Evolutionary conservation across 139 green algal species (phyloP).

Genomic region (Haematococcus lacustris): DNA sequence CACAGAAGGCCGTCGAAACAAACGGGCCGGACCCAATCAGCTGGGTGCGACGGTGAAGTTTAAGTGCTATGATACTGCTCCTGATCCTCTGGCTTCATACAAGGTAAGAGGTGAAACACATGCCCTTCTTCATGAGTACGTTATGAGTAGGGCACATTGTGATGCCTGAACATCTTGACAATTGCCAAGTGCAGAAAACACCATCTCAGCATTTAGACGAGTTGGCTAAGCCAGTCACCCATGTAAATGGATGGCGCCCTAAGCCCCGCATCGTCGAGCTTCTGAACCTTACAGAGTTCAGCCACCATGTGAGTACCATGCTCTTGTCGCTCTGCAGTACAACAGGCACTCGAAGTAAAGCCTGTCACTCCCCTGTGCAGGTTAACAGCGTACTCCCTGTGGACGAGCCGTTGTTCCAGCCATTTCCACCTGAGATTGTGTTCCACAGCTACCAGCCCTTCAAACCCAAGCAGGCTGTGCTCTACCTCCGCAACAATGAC

Average conservation of each 20-base stretch:
- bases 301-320: conserved; percentile 50
- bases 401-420: conserved; percentile 74
- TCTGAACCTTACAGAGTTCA: conserved; percentile 62
- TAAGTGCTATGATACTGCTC: no score
- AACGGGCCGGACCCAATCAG: no score
- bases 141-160: neutral
- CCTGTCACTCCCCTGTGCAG: no score
- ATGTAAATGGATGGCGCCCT: conserved; percentile 45
- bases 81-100: no score
- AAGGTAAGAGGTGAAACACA: no score
- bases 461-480: conserved; percentile 43
- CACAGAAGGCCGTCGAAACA: no score
- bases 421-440: conserved; percentile 57
- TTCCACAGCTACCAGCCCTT: conserved; percentile 62
- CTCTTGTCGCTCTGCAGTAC: no score
- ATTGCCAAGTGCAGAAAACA: conserved; percentile 24
- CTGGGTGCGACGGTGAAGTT: no score
- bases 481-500: conserved; percentile 78
- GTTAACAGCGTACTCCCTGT: conserved; percentile 48
- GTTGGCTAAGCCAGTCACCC: conserved; percentile 12
- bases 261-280: conserved; percentile 62
- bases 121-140: no score
- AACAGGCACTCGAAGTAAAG: no score
- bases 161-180: neutral
- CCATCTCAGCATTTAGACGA: conserved; percentile 46